Evolutionary conservation across 2,329 filamentous ascomycete species (phyloP), one percentile per base, ranked within the genome.

Genomic region (Metarhizium rileyi): DNA sequence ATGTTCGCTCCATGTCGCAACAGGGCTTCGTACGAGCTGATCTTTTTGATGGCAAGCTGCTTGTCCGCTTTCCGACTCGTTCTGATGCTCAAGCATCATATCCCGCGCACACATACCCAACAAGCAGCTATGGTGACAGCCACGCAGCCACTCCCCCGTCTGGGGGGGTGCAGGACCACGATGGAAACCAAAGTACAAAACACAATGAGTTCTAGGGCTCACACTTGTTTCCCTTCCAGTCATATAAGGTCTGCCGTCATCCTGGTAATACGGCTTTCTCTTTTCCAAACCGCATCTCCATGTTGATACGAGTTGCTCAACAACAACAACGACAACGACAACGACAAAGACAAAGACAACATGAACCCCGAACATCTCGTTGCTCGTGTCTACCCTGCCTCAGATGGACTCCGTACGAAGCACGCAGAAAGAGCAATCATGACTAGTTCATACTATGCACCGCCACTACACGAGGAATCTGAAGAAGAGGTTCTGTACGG

Each of bases 361-460:
- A 53, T 53, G 49, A 7, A 51, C 22, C 46, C 16, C 28, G n/a
- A 43, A 23, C 44, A 53, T 28, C 42, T 51, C 30, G 49, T 53
- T 48, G 49, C 49, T 49, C 43, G 46, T 44, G 43, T 53, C 8
- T 49, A 45, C 23, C 36, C 36, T 26, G 14, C 20, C 7, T 12
- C 3, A n/a, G 20, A 3, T n/a, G 14, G 1, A 33, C 25, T 18
- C 5, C 6, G 1, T 18, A 2, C 12, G 16, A 20, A 40, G 2
- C 14, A 42, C 20, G 45, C 46, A n/a, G n/a, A 1, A 30, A 26
- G 10, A 3, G 23, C 35, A 27, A 51, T 51, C 41, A 41, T 28
- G 26, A 33, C 30, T 14, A 48, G 49, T 42, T 16, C 30, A 1
- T 48, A 22, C 22, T 45, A 46, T 41, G 49, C 48, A 27, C 28